Base-by-base conservation (phyloP, 202 grass and related monocot species). In the Schoenoplectus tabernaemontani region DNA sequence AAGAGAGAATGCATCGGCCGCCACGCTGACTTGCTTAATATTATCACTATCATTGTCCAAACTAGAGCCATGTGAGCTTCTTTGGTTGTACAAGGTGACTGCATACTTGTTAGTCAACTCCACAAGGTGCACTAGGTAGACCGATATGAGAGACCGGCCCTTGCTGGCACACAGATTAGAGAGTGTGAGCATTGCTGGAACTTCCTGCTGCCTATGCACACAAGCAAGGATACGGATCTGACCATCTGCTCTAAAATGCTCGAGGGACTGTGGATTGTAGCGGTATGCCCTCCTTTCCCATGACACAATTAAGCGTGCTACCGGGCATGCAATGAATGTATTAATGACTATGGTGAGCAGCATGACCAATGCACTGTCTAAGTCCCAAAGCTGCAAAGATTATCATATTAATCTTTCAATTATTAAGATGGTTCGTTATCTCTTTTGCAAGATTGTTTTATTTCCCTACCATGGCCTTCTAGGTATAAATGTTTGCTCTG, bases 221-320 rank as follows among this genome's bases (percentile, higher is more conserved):
- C 90, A 93, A 26, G 83, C 81, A 13, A 97, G 87, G 60, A 97
- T 66, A 33, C 88, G 85, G n/a, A 93, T 61, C 54, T 93, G 90
- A 77, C 78, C 16, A 15, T 86, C 81, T 5, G 72, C 61, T 19
- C 41, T 23, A 22, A 83, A 34, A 58, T 78, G 65, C 37, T 93
- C 82, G 2, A 93, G 84, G 20, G 83, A 57, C 64, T 87, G 47
- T 13, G 26, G 17, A 54, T 68, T 81, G 17, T 86, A 74, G 10
- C 78, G 75, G 60, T 89, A 89, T 38, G 81, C 78, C 4, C 57
- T 81, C 28, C 76, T 82, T 88, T 97, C 86, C 82, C 76, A 85
- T 11, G 82, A 78, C 68, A 89, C 81, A 9, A 97, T 61, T 0
- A 50, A 60, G 68, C 86, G 65, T 22, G 89, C 84, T 69, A 84